phyloP scores from a whole-genome alignment of 441 rosid species.

The Populus hybrid region DNA sequence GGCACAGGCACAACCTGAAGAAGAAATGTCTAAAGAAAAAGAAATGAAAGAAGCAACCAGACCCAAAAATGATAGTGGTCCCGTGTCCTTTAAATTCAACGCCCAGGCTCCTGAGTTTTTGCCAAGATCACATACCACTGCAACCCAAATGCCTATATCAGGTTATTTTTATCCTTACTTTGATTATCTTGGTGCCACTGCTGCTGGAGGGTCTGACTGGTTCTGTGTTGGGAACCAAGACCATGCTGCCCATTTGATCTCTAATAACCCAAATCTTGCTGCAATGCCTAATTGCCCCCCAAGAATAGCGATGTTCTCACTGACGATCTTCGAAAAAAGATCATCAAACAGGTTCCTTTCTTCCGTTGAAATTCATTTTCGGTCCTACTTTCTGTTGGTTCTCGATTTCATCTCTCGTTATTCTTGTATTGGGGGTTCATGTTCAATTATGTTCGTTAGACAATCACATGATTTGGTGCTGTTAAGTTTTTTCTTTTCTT shows the following conservation, averaged over 20 bases:
- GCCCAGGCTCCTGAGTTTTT: slow-evolving; percentile 88
- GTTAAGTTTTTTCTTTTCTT: no score
- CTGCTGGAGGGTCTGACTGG: slow-evolving; percentile 66
- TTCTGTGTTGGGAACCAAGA: slow-evolving; percentile 62
- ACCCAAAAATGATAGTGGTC: background rate
- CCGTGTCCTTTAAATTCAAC: slow-evolving; percentile 68
- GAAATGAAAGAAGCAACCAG: slow-evolving; percentile 19
- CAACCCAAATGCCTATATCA: slow-evolving; percentile 47
- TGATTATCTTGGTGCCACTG: slow-evolving; percentile 55
- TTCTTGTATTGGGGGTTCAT: background rate
- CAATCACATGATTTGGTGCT: background rate
- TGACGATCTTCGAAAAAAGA: slow-evolving; percentile 78
- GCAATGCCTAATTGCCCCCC: slow-evolving; percentile 42
- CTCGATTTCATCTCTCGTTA: background rate
- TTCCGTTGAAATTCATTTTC: background rate
- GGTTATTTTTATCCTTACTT: slow-evolving; percentile 67
- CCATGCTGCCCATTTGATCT: slow-evolving; percentile 47
- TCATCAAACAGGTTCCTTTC: slow-evolving; percentile 69
- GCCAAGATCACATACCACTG: slow-evolving; percentile 50
- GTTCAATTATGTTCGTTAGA: background rate
- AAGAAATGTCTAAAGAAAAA: slow-evolving; percentile 16
- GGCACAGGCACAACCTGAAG: slow-evolving; percentile 59
- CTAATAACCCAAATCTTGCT: slow-evolving; percentile 43
- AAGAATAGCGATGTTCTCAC: slow-evolving; percentile 38
- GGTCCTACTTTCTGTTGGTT: background rate